A percentile compares a stretch with the other conserved stretches of the same genome.
Conservation (phyloP, 1,284 basidiomycete species). For the Moesziomyces aphidis region DNA sequence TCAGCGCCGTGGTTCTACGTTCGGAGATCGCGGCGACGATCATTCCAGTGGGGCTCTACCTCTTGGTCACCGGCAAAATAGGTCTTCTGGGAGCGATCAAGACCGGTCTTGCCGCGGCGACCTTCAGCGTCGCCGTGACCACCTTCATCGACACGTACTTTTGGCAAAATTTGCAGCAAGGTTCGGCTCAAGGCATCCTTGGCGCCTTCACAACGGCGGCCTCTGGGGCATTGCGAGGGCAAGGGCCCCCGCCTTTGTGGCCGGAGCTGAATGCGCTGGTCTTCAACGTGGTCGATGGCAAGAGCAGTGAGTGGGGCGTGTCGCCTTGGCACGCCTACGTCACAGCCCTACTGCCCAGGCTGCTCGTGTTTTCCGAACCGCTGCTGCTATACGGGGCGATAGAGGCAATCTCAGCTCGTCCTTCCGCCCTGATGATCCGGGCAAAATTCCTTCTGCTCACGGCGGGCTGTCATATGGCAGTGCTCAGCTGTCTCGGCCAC, state of each 20-base stretch:
- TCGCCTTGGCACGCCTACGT: constrained; percentile 82
- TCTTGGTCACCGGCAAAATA: constrained; percentile 23
- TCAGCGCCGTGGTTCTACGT: constrained; percentile 80
- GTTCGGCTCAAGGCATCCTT: neutral
- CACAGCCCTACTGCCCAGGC: constrained; percentile 79
- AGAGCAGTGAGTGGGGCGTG: constrained; percentile 90
- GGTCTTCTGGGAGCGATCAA: constrained; percentile 15
- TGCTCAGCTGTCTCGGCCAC: constrained; percentile 79
- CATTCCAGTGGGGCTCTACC: constrained; percentile 50
- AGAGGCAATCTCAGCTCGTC: constrained; percentile 24
- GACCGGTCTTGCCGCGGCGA: constrained; percentile 19
- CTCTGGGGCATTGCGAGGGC: no score
- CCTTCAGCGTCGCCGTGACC: constrained; percentile 23
- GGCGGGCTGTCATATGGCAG: constrained; percentile 73
- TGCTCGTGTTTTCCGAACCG: constrained; percentile 76
- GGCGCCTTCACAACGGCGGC: neutral
- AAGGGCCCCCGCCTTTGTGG: constrained; percentile 73
- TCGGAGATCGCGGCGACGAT: constrained; percentile 76
- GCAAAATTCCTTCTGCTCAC: constrained; percentile 28
- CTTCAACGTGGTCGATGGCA: constrained; percentile 89
- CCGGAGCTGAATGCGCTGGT: constrained; percentile 84
- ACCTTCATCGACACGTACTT: constrained; percentile 84
- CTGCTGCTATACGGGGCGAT: constrained; percentile 74
- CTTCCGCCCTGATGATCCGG: constrained; percentile 1
- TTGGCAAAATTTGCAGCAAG: constrained; percentile 72